Percentiles rank a stretch among this genome's conserved stretches.
phyloP scores from a whole-genome alignment of 345 rosid genomes.

The Euphorbia tirucalli region DNA sequence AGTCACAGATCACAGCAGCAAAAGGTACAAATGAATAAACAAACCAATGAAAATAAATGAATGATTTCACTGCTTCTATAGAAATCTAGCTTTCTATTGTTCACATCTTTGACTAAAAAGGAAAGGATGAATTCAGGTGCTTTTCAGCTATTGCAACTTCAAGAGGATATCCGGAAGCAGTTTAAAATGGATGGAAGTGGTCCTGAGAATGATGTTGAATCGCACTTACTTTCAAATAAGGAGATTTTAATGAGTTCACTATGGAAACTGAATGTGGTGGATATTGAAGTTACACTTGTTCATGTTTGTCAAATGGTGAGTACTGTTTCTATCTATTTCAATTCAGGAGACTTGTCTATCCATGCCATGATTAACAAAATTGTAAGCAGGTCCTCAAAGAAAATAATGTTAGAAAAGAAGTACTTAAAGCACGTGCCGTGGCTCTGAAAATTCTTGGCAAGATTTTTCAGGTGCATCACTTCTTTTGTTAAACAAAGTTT shows the following conservation, averaged over 20 bases:
- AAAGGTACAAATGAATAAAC: constrained; percentile 38
- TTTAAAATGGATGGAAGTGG: constrained; percentile 57
- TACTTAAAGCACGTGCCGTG: constrained; percentile 63
- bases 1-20: constrained; percentile 73
- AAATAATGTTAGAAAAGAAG: constrained; percentile 60
- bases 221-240: constrained; percentile 65
- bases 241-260: constrained; percentile 73
- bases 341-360: not conserved
- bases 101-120: not conserved
- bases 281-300: constrained; percentile 69
- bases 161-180: constrained; percentile 66
- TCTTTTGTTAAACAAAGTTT: no score
- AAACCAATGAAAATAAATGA: no score
- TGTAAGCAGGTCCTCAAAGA: constrained; percentile 61
- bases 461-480: constrained; percentile 90
- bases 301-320: constrained; percentile 88
- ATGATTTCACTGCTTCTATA: no score
- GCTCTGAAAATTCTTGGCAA: constrained; percentile 82
- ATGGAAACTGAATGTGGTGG: constrained; percentile 93
- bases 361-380: not conserved
- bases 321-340: constrained; percentile 9
- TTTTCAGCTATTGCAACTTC: constrained; percentile 84
- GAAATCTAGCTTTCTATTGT: no score
- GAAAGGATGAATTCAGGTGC: constrained; percentile 51
- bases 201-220: constrained; percentile 61